Percentiles rank a stretch among this genome's conserved stretches.
Conservation (phyloP, 2,329 filamentous ascomycete genomes). For the Scytalidium sp. region DNA sequence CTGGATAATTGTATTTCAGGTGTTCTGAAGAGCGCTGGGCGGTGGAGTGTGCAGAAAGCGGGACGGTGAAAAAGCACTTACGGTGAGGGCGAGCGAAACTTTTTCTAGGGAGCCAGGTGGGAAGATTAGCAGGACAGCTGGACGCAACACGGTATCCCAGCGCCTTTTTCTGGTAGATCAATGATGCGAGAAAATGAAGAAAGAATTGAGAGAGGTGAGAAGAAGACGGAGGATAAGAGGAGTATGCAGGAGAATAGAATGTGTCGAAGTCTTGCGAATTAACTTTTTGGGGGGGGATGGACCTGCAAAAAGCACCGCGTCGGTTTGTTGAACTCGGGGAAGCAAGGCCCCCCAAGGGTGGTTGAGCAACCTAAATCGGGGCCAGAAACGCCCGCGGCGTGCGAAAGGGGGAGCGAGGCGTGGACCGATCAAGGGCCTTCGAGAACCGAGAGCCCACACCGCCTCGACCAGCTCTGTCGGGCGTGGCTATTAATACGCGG, state of each 20-base stretch:
- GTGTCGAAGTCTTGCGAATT: not conserved
- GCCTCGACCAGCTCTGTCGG: too few species aligned
- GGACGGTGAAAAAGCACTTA: too few species aligned
- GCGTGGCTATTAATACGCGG: too few species aligned
- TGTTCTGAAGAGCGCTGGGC: too few species aligned
- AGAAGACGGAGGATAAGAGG: not conserved
- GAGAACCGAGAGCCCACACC: too few species aligned
- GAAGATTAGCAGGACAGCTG: not conserved
- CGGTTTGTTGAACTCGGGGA: not conserved
- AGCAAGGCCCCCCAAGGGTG: not conserved
- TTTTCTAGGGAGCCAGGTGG: not conserved
- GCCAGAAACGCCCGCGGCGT: too few species aligned
- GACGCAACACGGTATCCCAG: not conserved
- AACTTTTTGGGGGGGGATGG: not conserved
- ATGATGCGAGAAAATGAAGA: not conserved
- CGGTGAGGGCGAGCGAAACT: constrained; percentile 1
- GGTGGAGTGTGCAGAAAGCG: too few species aligned
- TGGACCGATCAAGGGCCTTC: too few species aligned
- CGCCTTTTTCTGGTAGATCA: not conserved
- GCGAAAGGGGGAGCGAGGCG: too few species aligned
- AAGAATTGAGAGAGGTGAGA: not conserved
- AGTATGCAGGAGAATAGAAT: not conserved
- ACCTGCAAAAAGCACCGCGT: not conserved
- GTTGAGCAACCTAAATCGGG: not conserved
- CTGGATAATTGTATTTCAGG: too few species aligned